phyloP scores from a whole-genome alignment of 2,329 filamentous ascomycete species.

The Pochonia chlamydosporia region DNA sequence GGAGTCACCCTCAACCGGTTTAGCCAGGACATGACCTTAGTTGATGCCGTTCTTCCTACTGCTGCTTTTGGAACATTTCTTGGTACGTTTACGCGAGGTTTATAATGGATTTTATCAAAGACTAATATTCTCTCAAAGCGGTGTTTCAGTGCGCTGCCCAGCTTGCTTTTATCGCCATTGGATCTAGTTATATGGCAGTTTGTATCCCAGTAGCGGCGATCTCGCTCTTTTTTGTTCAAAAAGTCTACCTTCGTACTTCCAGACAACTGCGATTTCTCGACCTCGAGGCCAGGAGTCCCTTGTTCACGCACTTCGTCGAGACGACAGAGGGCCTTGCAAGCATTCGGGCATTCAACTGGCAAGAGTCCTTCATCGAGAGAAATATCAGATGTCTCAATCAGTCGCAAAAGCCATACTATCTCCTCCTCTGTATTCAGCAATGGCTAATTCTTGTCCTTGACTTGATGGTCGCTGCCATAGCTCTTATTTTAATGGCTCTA shows the following conservation, averaged over 20 bases:
- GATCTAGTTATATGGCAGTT: too few relatives aligned
- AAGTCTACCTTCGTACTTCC: neutral
- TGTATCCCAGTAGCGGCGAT: too few relatives aligned
- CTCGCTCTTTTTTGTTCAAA: too few relatives aligned
- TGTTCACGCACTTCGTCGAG: slow-evolving; percentile 16
- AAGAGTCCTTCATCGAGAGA: neutral
- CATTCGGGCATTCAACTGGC: slow-evolving; percentile 11
- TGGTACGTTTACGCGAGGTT: too few relatives aligned
- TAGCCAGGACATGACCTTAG: too few relatives aligned
- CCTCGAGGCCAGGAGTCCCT: neutral
- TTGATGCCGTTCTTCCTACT: too few relatives aligned
- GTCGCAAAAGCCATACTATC: slow-evolving; percentile 10
- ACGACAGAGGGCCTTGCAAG: slow-evolving; percentile 8
- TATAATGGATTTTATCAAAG: too few relatives aligned
- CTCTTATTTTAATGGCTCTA: slow-evolving; percentile 6
- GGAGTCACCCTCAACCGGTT: too few relatives aligned
- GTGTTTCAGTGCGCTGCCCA: too few relatives aligned
- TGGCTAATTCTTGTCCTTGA: slow-evolving; percentile 10
- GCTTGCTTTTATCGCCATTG: too few relatives aligned
- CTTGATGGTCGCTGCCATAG: slow-evolving; percentile 4
- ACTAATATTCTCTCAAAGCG: too few relatives aligned
- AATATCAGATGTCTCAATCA: slow-evolving; percentile 6
- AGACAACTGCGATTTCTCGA: neutral
- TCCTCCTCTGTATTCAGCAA: slow-evolving; percentile 16
- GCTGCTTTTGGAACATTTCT: too few relatives aligned